A percentile compares a stretch with the other conserved stretches of the same genome.
phyloP scores from a whole-genome alignment of 768 basidiomycete genomes.

The Phylloporus rhodoxanthus region DNA sequence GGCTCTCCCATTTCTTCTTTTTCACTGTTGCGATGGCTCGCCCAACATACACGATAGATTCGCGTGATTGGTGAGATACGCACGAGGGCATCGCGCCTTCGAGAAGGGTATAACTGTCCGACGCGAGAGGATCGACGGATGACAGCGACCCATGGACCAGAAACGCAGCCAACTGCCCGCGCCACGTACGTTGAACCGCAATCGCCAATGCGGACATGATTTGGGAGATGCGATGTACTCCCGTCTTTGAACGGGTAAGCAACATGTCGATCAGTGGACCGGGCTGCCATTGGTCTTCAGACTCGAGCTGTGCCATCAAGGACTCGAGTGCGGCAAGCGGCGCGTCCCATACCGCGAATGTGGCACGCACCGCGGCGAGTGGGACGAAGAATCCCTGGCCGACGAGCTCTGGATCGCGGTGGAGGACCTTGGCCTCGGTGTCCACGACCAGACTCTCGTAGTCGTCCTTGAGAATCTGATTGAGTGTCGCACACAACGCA shows the following conservation, averaged over 20 bases:
- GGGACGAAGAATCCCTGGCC: slow-evolving; percentile 78
- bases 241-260: slow-evolving; percentile 64
- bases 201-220: slow-evolving; percentile 67
- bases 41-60: slow-evolving; percentile 83
- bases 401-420: slow-evolving; percentile 69
- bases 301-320: slow-evolving; percentile 58
- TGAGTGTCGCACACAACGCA: slow-evolving; percentile 69
- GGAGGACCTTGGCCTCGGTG: slow-evolving; percentile 75
- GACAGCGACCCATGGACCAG: slow-evolving; percentile 72
- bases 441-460: slow-evolving; percentile 76
- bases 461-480: slow-evolving; percentile 67
- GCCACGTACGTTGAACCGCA: slow-evolving; percentile 78
- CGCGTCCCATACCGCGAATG: slow-evolving; percentile 84
- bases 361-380: slow-evolving; percentile 74
- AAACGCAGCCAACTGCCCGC: slow-evolving; percentile 76
- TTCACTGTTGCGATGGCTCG: slow-evolving; percentile 82
- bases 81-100: slow-evolving; percentile 71
- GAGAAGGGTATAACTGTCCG: slow-evolving; percentile 51
- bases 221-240: slow-evolving; percentile 66
- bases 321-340: slow-evolving; percentile 68
- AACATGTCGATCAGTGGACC: slow-evolving; percentile 81
- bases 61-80: slow-evolving; percentile 62
- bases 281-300: slow-evolving; percentile 49
- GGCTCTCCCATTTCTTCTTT: slow-evolving; percentile 70
- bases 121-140: slow-evolving; percentile 57